Base-by-base conservation (phyloP, 2,329 filamentous ascomycete species). In the Zelopaecilomyces penicillatus region DNA sequence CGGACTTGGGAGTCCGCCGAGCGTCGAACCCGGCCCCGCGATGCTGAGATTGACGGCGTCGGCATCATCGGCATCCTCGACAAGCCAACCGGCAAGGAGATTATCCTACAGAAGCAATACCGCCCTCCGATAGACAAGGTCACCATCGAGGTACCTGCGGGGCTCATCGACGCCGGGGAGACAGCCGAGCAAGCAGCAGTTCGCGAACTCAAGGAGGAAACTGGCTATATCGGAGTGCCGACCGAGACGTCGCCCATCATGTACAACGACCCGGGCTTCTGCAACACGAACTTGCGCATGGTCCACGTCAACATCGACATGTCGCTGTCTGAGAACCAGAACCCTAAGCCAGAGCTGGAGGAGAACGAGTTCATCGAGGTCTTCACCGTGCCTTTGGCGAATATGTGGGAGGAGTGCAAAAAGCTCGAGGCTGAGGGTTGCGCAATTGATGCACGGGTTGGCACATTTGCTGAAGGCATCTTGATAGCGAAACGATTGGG, bases 311-410 rank as follows among this genome's bases (percentile, higher is more conserved):
- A 70, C 1, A 77, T 91, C 50, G 84, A 91, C 61, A 78, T 85
- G 72, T 72, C 67, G 4, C 67, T 80, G 1, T 75, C 82, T 0
- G 80, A 80, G 54, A 91, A 91, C 58, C 75, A 82, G 58, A 70
- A 85, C 43, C 79, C 78, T 1, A 72, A 80, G 60, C 81, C 85
- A 0, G 68, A 84, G 57, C 70, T 90, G 5, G 85, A 91, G 59
- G 85, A 89, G 28, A 83, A 80, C 50, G 86, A 91, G 65, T 90
- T 89, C 58, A 90, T 91, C 57, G 85, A 90, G 60, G 82, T 82
- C 31, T 90, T 91, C 56, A 78, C 76, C 6, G 72, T 87, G 6
- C 82, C 80, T 5, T 58, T 91, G 37, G 67, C 64, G 19, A 68
- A 74, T 10, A 62, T 91, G 34, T 88, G 83, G 68, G 72, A 72